Evolutionary conservation across 495 filamentous ascomycete species (phyloP), one percentile per base, ranked within the genome.

Genomic region (Penicillium canescens): DNA sequence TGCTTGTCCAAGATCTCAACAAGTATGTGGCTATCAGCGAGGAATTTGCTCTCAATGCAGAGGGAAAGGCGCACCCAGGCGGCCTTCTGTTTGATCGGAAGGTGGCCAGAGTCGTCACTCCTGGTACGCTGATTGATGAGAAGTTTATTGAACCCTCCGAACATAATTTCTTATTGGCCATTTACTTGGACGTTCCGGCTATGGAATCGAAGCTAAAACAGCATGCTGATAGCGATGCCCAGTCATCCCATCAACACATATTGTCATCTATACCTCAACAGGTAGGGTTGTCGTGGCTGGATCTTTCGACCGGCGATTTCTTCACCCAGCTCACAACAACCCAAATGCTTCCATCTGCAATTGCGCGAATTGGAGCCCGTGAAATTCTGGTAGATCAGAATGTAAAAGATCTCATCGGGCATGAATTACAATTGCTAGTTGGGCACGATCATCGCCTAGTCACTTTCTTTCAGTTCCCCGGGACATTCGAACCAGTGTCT

Each of bases 71-170:
- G 38, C 90, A 86, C 52, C 80, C 83, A 11, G 88, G 89, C 6
- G 89, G 89, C 3, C 74, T 95, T 45, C 71, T 90, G 67, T 95
- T 92, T 63, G 89, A 92, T 62, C 86, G 94, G 38, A 84, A 78
- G 55, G 89, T 99, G 13, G 81, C 89, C 38, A 85, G 94, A 37
- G 86, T 97, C 49, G 81, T 99, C 66, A 96, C 94, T 0, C 92
- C 95, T 0, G 94, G 94, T 8, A 99, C 94, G 1, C 71, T 98
- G 39, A 96, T 98, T 59, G 94, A 99, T 67, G 95, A 99, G 70
- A 91, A 92, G 56, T 98, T 97, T 68, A 89, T 98, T 76, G 89
- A 97, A 61, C 87, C 91, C 0, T 91, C 87, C 47, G 85, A 90
- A 56, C 96, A 95, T 66, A 96, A 97, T 65, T 98, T 91, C 65